Evolutionary conservation across 2,329 filamentous ascomycete species (phyloP).

Genomic region (Cladophialophora psammophila): DNA sequence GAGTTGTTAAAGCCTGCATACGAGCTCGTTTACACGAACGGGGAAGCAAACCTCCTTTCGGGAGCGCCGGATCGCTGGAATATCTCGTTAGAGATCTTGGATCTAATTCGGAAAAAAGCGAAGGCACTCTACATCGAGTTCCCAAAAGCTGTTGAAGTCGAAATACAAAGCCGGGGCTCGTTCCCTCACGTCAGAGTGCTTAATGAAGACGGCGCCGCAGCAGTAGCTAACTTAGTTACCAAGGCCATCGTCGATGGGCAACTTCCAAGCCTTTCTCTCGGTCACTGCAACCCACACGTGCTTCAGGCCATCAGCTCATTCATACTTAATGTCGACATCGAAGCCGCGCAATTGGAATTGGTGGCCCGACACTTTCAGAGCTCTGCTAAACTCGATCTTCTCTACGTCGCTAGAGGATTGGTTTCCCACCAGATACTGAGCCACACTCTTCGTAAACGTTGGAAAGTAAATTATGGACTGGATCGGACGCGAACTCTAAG

Average conservation of each 20-base stretch:
- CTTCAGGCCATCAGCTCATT: conserved; percentile 23
- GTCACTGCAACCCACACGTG: conserved; percentile 32
- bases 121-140: conserved; percentile 15
- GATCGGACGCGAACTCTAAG: conserved; percentile 62
- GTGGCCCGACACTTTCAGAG: conserved; percentile 19
- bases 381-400: conserved; percentile 19
- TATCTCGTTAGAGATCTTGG: conserved; percentile 59
- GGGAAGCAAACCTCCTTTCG: conserved; percentile 59
- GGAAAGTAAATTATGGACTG: conserved; percentile 70
- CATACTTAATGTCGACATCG: conserved; percentile 18
- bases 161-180: conserved; percentile 16
- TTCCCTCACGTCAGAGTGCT: conserved; percentile 41
- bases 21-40: conserved; percentile 70
- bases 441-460: conserved; percentile 67
- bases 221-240: conserved; percentile 29
- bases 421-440: conserved; percentile 63
- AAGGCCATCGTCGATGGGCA: conserved; percentile 30
- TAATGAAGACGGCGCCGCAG: conserved; percentile 25
- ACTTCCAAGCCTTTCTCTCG: conserved; percentile 38
- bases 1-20: conserved; percentile 68
- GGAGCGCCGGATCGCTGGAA: conserved; percentile 64
- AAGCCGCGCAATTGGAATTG: background rate
- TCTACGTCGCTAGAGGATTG: conserved; percentile 55
- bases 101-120: conserved; percentile 27
- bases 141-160: conserved; percentile 31